These are phyloP conservation scores for Cnidoscolus chayamansa DNA, from an alignment of 441 rosid species.

Conservation along the genomic window DNA sequence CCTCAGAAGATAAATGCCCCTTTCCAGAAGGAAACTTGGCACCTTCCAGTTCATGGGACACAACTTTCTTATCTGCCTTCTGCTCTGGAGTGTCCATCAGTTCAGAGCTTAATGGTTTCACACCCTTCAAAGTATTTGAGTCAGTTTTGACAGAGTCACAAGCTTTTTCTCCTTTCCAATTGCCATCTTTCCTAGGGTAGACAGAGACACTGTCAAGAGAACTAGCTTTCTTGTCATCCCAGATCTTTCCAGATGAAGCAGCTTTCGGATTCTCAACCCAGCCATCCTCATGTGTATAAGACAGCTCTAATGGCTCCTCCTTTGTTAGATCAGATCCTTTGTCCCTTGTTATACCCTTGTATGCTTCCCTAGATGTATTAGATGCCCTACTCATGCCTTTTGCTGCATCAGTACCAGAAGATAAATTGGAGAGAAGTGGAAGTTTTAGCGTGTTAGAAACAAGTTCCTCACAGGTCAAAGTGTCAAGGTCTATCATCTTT, in stretches of 20 bases:
- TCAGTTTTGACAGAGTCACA: conserved; percentile 39
- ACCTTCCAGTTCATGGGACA: conserved; percentile 37
- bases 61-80: conserved; percentile 39
- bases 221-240: conserved; percentile 53
- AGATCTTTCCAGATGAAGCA: conserved; percentile 41
- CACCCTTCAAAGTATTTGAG: conserved; percentile 33
- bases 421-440: conserved; percentile 57
- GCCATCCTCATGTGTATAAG: conserved; percentile 38
- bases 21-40: conserved; percentile 38
- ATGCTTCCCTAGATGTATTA: conserved; percentile 31
- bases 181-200: conserved; percentile 43
- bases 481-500: conserved; percentile 42
- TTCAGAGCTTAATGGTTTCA: conserved; percentile 44
- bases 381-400: conserved; percentile 38
- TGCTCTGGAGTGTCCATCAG: conserved; percentile 38
- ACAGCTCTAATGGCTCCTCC: conserved; percentile 35
- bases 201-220: conserved; percentile 38
- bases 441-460: conserved; percentile 66
- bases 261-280: conserved; percentile 45
- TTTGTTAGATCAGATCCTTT: conserved; percentile 29
- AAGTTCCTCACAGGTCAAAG: conserved; percentile 57
- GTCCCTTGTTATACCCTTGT: conserved; percentile 33
- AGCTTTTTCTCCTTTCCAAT: conserved; percentile 42
- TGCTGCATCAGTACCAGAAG: conserved; percentile 31
- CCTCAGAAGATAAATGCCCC: conserved; percentile 46